Evolutionary conservation across 2,329 filamentous ascomycete species (phyloP).

Genomic region (Pseudogymnoascus sp.): DNA sequence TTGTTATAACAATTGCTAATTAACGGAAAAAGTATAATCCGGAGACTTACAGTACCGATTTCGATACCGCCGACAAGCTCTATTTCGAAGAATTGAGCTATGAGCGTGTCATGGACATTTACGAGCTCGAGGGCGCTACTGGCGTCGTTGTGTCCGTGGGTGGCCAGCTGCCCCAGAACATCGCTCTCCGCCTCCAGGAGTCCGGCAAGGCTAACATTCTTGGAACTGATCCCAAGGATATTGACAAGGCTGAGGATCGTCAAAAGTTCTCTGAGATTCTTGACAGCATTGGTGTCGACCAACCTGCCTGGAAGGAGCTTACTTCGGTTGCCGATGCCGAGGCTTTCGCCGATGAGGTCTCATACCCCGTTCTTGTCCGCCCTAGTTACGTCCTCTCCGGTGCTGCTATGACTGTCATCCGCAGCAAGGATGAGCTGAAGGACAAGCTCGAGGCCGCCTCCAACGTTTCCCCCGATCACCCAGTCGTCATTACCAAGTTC

Average conservation of each 20-base stretch:
- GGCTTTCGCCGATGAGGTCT: constrained; percentile 73
- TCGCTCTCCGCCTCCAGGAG: constrained; percentile 88
- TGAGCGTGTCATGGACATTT: constrained; percentile 98
- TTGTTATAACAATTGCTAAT: constrained; percentile 12
- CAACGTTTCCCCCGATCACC: constrained; percentile 89
- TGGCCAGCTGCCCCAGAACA: constrained; percentile 94
- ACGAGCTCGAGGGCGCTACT: constrained; percentile 76
- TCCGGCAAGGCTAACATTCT: constrained; percentile 82
- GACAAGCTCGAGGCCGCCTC: constrained; percentile 89
- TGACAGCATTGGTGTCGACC: constrained; percentile 92
- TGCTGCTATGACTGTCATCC: constrained; percentile 97
- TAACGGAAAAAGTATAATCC: constrained; percentile 46
- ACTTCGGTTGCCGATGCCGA: constrained; percentile 84
- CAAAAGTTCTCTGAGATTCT: constrained; percentile 98
- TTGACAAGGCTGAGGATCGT: constrained; percentile 95
- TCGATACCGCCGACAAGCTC: constrained; percentile 78
- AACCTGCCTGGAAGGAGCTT: constrained; percentile 96
- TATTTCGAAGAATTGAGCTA: constrained; percentile 98
- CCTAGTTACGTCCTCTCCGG: constrained; percentile 94
- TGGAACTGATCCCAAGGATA: constrained; percentile 86
- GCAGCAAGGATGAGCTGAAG: constrained; percentile 78
- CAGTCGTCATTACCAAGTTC: constrained; percentile 96
- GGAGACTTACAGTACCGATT: constrained; percentile 76
- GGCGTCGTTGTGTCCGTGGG: constrained; percentile 94
- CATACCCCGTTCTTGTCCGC: constrained; percentile 90